Conservation (phyloP, 225 moss, liverwort and hornwort genomes). For the Thuidium tamariscinum region DNA sequence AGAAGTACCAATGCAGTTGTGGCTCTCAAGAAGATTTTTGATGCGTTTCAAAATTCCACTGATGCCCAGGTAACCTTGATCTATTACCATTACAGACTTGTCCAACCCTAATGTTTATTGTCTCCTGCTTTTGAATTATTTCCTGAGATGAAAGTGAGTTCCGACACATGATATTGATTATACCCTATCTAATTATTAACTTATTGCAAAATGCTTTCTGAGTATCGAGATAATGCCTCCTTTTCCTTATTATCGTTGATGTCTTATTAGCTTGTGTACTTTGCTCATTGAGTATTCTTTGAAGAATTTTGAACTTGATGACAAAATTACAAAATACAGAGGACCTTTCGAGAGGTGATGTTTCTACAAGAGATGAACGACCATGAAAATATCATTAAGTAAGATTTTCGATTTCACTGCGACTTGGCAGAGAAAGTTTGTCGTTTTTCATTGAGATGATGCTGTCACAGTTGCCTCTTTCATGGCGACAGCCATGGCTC, state of each 20-base stretch:
- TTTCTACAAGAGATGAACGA: slow-evolving; percentile 98
- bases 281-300: background rate
- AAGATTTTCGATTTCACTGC: background rate
- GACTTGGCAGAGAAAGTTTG: background rate
- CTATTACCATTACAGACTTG: background rate
- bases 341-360: slow-evolving; percentile 98
- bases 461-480: background rate
- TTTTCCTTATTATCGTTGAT: background rate
- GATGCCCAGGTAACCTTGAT: slow-evolving; percentile 64
- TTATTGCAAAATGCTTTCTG: background rate
- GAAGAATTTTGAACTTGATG: background rate
- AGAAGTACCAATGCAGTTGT: slow-evolving; percentile 73
- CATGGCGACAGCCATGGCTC: background rate
- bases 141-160: background rate
- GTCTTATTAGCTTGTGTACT: background rate
- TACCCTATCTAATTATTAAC: background rate
- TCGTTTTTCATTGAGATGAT: background rate
- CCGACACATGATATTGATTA: background rate
- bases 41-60: slow-evolving; percentile 93
- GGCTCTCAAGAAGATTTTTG: slow-evolving; percentile 96
- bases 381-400: slow-evolving; percentile 96
- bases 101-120: background rate
- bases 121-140: background rate
- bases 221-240: background rate
- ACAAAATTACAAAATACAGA: slow-evolving; percentile 20